Conservation (phyloP, 306 rosid genomes). For the Myrica gale region DNA sequence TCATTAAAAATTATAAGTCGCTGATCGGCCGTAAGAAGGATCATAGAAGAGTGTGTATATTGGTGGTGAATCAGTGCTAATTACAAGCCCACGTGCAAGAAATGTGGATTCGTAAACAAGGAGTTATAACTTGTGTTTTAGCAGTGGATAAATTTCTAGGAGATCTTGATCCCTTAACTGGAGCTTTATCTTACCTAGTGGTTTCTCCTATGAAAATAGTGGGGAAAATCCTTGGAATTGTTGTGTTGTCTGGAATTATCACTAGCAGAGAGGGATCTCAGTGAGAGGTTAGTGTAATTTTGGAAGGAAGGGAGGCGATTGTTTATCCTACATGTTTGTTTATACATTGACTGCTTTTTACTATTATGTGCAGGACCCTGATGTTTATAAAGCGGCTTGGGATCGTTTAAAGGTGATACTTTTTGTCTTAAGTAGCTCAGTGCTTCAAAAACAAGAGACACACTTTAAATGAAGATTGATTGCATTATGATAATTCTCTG, state of each 20-base stretch:
- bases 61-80: too few species aligned
- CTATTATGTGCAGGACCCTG: constrained; percentile 56
- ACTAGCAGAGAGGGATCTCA: background rate
- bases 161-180: background rate
- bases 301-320: background rate
- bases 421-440: too few species aligned
- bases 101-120: too few species aligned
- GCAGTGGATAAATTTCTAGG: too few species aligned
- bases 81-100: too few species aligned
- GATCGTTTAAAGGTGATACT: constrained; percentile 62
- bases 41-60: too few species aligned
- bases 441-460: background rate
- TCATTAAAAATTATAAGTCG: too few species aligned
- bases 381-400: constrained; percentile 66
- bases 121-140: too few species aligned
- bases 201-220: background rate
- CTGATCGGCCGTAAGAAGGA: too few species aligned
- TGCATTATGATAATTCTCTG: background rate
- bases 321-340: constrained; percentile 5
- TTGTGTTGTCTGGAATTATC: background rate
- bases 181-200: background rate
- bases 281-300: background rate
- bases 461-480: constrained; percentile 12
- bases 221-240: background rate
- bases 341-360: constrained; percentile 15